Percentiles rank a stretch among this genome's conserved stretches.
Evolutionary conservation across 2,329 filamentous ascomycete genomes (phyloP).

Genomic region (Trichoderma brevicompactum): DNA sequence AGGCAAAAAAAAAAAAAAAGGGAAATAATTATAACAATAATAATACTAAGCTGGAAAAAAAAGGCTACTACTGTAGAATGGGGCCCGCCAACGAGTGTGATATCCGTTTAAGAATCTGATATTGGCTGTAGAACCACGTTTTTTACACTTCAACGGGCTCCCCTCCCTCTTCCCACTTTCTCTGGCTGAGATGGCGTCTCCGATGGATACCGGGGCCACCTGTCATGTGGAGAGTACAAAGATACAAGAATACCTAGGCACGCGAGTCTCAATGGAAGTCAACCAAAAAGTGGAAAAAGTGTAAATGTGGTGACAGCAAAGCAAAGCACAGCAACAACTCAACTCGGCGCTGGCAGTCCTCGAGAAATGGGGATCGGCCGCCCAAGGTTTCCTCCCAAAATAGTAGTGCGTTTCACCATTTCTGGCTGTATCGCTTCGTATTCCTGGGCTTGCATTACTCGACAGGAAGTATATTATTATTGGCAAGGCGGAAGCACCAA

Average conservation of each 20-base stretch:
- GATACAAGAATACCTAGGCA: background rate
- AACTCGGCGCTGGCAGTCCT: slow-evolving; percentile 11
- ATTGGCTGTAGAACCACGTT: background rate
- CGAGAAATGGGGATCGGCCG: background rate
- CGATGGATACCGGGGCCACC: slow-evolving; percentile 1
- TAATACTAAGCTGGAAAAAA: background rate
- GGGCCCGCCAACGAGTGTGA: background rate
- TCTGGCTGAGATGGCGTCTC: slow-evolving; percentile 5
- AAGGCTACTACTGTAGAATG: background rate
- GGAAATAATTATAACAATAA: no score
- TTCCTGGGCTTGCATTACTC: slow-evolving; percentile 9
- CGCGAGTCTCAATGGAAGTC: background rate
- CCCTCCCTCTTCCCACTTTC: background rate
- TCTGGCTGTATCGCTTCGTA: slow-evolving; percentile 6
- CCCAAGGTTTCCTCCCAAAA: slow-evolving; percentile 10
- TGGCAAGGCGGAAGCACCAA: background rate
- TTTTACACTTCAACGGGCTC: slow-evolving; percentile 7
- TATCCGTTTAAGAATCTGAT: slow-evolving; percentile 4
- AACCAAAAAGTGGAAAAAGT: background rate
- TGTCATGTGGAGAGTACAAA: slow-evolving; percentile 6
- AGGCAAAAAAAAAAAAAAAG: background rate
- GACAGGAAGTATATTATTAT: background rate
- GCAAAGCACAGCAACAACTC: no score
- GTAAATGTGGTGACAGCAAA: background rate
- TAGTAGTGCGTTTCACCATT: slow-evolving; percentile 25